Conservation (phyloP, 805 yeast species). For the Yamadazyma takamatsuzukensis region DNA sequence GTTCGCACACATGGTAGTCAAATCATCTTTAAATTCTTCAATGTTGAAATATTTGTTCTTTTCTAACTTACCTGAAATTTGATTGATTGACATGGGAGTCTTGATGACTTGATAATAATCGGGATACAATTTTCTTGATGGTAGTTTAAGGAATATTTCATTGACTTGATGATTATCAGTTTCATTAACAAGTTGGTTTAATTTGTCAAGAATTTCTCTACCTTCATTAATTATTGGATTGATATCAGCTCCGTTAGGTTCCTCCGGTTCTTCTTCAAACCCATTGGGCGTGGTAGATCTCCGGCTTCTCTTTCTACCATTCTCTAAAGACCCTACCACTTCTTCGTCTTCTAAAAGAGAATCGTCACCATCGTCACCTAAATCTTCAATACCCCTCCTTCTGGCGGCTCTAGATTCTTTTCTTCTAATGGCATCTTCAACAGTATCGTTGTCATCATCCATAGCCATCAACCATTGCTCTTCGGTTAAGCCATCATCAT, state of each 20-base stretch:
- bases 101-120: slow-evolving; percentile 73
- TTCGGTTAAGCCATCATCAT: slow-evolving; percentile 86
- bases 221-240: slow-evolving; percentile 22
- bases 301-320: slow-evolving; percentile 15
- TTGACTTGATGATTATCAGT: slow-evolving; percentile 35
- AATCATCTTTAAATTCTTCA: slow-evolving; percentile 54
- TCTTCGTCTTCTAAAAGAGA: slow-evolving; percentile 11
- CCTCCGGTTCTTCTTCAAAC: slow-evolving; percentile 13
- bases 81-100: slow-evolving; percentile 57
- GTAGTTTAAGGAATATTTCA: slow-evolving; percentile 59
- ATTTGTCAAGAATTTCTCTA: slow-evolving; percentile 40
- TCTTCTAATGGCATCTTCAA: slow-evolving; percentile 55
- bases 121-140: slow-evolving; percentile 72
- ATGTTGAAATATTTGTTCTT: slow-evolving; percentile 32
- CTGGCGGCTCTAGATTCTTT: slow-evolving; percentile 41
- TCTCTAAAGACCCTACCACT: slow-evolving; percentile 6
- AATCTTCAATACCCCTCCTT: slow-evolving; percentile 30
- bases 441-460: slow-evolving; percentile 66
- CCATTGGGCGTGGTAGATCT: slow-evolving; percentile 15
- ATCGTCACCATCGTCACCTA: slow-evolving; percentile 17
- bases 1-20: slow-evolving; percentile 64
- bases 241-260: slow-evolving; percentile 12
- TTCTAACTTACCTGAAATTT: slow-evolving; percentile 48
- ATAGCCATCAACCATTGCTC: slow-evolving; percentile 88
- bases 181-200: slow-evolving; percentile 40